Base-by-base conservation (phyloP, 176 grass and related monocot genomes). In the Carex myosuroides region DNA sequence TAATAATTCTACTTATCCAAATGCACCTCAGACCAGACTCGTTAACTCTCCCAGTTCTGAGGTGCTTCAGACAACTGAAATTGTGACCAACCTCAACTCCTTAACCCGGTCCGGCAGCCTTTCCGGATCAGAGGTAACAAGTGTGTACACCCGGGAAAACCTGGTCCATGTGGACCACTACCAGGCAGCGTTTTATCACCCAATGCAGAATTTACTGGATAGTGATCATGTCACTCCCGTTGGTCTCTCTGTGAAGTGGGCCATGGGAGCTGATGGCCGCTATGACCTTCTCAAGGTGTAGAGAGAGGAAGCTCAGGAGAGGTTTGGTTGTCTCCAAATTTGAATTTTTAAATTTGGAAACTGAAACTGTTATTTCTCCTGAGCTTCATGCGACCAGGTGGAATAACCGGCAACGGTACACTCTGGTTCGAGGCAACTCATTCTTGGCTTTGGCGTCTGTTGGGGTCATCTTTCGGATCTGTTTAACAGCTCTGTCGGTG, bases 381-480 rank as follows among this genome's bases (percentile, higher is more conserved):
- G 78, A 26, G 44, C 76, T 80, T 62, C 10, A 42, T 39, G 59
- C 79, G 35, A 71, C 84, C 78, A 75, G 70, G 79, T 85, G 85
- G 56, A 85, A 62, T 86, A 70, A 67, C 59, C 30, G 89, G 79
- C 2, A 3, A 69, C 26, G 61, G 20, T 81, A 75, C 66, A 29
- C 68, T 85, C 84, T 70, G 80, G 86, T 68, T 62, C 32, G 83
- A 89, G 96, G 96, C 96, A 99, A 99, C 82, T 99, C 96, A 99
- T 99, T 93, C 96, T 99, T 99, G 96, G 96, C 96, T 99, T 77
- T 90, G 85, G 81, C 87, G 59, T 73, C 86, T 87, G 80, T 84
- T 86, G 88, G 85, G 32, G 37, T 65, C 87, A 64, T 81, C 83
- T 60, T 73, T 39, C 71, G 9, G 17, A 20, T 76, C 18, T 52